Evolutionary conservation across 1,139 yeast species (phyloP).

Genomic region (Yamadazyma triangularis): DNA sequence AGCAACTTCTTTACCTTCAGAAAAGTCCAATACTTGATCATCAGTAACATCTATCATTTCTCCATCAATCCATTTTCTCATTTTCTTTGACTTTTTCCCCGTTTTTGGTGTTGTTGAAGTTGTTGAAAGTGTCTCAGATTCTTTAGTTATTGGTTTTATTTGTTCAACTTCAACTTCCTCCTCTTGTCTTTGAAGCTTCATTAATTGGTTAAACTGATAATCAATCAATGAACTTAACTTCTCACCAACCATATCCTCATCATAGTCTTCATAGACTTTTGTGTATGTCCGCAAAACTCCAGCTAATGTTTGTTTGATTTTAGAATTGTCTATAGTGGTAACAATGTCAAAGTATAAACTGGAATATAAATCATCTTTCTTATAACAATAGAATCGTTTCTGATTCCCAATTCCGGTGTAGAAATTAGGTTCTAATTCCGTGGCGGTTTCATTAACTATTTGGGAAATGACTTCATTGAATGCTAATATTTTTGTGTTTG

Average conservation of each 20-base stretch:
- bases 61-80: constrained; percentile 46
- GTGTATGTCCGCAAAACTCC: constrained; percentile 33
- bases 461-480: constrained; percentile 38
- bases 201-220: constrained; percentile 34
- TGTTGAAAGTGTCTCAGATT: background rate
- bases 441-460: constrained; percentile 34
- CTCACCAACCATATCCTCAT: no score
- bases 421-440: constrained; percentile 31
- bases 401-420: constrained; percentile 29
- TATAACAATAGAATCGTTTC: constrained; percentile 33
- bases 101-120: constrained; percentile 3
- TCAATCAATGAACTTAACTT: constrained; percentile 35
- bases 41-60: constrained; percentile 27
- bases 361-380: constrained; percentile 26
- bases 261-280: constrained; percentile 24
- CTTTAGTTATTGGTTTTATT: no score
- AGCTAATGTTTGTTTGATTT: constrained; percentile 28
- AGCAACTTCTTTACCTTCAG: constrained; percentile 17
- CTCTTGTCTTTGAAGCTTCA: constrained; percentile 34
- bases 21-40: constrained; percentile 32
- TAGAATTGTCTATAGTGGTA: constrained; percentile 38
- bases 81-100: constrained; percentile 21
- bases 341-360: constrained; percentile 41
- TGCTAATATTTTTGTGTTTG: constrained; percentile 33
- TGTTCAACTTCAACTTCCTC: no score